A percentile compares a stretch with the other conserved stretches of the same genome.
phyloP scores from a whole-genome alignment of 805 yeast genomes.

The Diddensiella santjacobensis region DNA sequence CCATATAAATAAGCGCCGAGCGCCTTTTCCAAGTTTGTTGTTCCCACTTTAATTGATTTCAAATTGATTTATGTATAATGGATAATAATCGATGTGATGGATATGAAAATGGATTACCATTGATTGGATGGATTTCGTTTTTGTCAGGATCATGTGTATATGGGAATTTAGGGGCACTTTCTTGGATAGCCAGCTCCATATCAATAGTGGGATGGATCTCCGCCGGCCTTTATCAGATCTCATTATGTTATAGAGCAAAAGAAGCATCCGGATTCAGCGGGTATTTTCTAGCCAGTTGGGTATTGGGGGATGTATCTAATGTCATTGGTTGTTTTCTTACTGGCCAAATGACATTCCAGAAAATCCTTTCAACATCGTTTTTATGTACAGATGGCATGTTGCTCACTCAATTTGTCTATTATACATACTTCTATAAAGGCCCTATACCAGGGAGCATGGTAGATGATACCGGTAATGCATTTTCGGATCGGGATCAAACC shows the following conservation, averaged over 20 bases:
- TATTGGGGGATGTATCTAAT: constrained; percentile 32
- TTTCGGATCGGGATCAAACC: background rate
- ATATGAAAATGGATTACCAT: constrained; percentile 10
- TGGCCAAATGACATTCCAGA: constrained; percentile 31
- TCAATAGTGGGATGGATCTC: constrained; percentile 30
- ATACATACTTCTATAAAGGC: constrained; percentile 11
- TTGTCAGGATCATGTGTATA: constrained; percentile 15
- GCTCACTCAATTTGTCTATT: constrained; percentile 27
- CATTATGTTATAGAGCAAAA: constrained; percentile 24
- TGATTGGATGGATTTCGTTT: constrained; percentile 12
- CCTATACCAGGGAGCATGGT: background rate
- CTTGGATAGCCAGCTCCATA: constrained; percentile 23
- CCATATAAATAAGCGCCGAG: background rate
- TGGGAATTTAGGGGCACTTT: constrained; percentile 15
- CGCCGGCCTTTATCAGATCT: constrained; percentile 32
- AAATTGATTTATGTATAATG: background rate
- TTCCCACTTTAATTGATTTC: too few relatives aligned
- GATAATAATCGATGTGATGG: constrained; percentile 1
- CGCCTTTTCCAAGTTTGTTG: too few relatives aligned
- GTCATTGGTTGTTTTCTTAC: constrained; percentile 32
- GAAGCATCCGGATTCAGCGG: constrained; percentile 31
- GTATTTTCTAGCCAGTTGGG: constrained; percentile 28
- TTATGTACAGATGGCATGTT: constrained; percentile 26
- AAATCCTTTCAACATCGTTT: constrained; percentile 25
- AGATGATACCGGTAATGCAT: background rate